Evolutionary conservation across 2,329 filamentous ascomycete species (phyloP), one percentile per base, ranked within the genome.

Genomic region (Colletotrichum theobromicola): DNA sequence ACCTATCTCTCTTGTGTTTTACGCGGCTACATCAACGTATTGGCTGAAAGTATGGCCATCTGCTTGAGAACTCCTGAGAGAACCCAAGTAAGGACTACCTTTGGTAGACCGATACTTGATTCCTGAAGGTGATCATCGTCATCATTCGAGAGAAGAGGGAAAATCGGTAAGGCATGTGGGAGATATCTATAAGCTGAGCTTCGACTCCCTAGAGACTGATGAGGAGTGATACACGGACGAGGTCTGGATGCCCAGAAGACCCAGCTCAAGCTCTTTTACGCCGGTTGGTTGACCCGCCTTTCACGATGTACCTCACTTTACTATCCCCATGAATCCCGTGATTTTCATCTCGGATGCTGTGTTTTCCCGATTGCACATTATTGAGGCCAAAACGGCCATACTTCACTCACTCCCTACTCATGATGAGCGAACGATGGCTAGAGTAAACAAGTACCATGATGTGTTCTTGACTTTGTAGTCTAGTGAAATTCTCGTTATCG

Each of bases 401-500:
- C 9, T 6, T 46, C 18, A 46, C 37, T 18, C 5, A 24, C n/a
- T 57, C 21, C 53, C 53, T 57, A 28, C 13, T 3, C 13, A 10
- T 26, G 53, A 4, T n/a, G 57, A 15, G 7, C 8, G 24, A 28
- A n/a, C 24, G 53, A 12, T 16, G n/a, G 28, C 53, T 13, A 10
- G 53, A 28, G 58, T 18, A 7, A n/a, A 10, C 21, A 34, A 46
- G 34, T 46, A 58, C 34, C 42, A 18, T 13, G 4, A 16, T 65
- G 32, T 62, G 30, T 34, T 66, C 53, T 66, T 50, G 68, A 72
- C 62, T 72, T 67, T 67, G 69, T 62, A 67, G 57, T 74, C 72
- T 72, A 74, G 30, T 50, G 35, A 28, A 58, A 63, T 58, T 63
- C 62, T 74, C 68, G 35, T 65, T 24, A 67, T 57, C 62, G 57